A percentile compares a stretch with the other conserved stretches of the same genome.
Conservation (phyloP, 1,284 basidiomycete genomes). For the Cryptococcus sp. region DNA sequence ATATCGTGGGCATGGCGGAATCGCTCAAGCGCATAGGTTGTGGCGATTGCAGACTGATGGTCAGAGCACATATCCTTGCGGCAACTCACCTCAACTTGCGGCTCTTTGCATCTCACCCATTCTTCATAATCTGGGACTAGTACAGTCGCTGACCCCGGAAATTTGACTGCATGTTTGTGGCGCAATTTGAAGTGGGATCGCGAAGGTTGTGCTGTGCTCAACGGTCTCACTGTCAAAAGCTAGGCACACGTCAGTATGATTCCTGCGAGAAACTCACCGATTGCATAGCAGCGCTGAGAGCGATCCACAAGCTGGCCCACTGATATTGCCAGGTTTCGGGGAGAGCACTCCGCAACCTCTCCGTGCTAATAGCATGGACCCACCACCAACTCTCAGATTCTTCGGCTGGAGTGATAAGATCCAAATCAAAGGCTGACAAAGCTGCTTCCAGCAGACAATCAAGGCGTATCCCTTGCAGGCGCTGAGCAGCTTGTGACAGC, state of each 20-base stretch:
- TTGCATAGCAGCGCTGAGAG: constrained; percentile 27
- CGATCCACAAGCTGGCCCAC: constrained; percentile 30
- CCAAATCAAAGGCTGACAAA: constrained; percentile 27
- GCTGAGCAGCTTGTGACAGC: constrained; percentile 5
- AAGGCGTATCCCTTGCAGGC: constrained; percentile 28
- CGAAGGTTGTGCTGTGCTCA: background rate
- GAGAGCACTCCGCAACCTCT: constrained; percentile 1
- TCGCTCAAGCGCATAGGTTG: no score
- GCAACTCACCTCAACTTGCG: no score
- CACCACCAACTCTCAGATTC: constrained; percentile 42
- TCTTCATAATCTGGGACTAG: constrained; percentile 11
- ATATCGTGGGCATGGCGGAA: no score
- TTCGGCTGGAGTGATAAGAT: constrained; percentile 27
- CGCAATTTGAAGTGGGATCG: constrained; percentile 21
- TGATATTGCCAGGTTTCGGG: constrained; percentile 21
- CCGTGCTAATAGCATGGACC: constrained; percentile 20
- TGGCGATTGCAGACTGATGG: no score
- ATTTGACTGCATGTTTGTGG: constrained; percentile 29
- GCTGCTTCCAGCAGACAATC: constrained; percentile 42
- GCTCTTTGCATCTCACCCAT: background rate
- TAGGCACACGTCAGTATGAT: constrained; percentile 3
- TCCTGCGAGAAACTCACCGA: constrained; percentile 27
- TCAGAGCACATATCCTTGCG: no score
- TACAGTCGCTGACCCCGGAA: background rate
- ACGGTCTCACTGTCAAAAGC: constrained; percentile 18